A percentile compares a stretch with the other conserved stretches of the same genome.
Conservation (phyloP, 768 basidiomycete species). For the Boletales sp. region DNA sequence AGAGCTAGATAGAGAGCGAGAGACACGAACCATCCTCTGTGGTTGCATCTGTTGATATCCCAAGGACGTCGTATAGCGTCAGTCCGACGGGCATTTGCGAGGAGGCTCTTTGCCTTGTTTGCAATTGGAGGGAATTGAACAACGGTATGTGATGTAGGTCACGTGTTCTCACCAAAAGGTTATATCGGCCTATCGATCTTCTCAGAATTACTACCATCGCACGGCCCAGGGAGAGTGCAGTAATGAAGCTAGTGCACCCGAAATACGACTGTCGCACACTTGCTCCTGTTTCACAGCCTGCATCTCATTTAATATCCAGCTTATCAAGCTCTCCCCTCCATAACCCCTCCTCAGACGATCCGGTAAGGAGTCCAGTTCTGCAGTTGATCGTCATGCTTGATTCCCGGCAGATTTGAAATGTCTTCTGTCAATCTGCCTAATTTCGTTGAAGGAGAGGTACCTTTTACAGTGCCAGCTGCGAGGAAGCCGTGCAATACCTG, state of each 20-base stretch:
- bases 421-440: conserved; percentile 22
- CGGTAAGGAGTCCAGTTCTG: too few species aligned
- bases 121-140: neutral
- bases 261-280: too few species aligned
- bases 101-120: neutral
- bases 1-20: neutral
- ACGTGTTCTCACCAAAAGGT: conserved; percentile 4
- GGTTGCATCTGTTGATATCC: conserved; percentile 40
- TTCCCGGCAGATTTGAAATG: conserved; percentile 14
- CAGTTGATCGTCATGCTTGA: too few species aligned
- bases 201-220: too few species aligned
- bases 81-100: conserved; percentile 30
- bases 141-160: neutral
- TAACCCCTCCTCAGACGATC: too few species aligned
- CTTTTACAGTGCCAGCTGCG: conserved; percentile 23
- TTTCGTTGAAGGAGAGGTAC: conserved; percentile 30
- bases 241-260: too few species aligned
- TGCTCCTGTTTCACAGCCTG: too few species aligned
- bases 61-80: conserved; percentile 43
- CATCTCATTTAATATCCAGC: too few species aligned
- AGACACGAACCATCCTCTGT: conserved; percentile 47
- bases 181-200: too few species aligned
- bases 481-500: conserved; percentile 42
- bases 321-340: too few species aligned
- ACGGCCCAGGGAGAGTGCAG: too few species aligned